Percentiles rank a stretch among this genome's conserved stretches.
These are phyloP conservation scores for Venturia pyrina DNA, from an alignment of 2,329 filamentous ascomycete genomes.

Conservation along the genomic window DNA sequence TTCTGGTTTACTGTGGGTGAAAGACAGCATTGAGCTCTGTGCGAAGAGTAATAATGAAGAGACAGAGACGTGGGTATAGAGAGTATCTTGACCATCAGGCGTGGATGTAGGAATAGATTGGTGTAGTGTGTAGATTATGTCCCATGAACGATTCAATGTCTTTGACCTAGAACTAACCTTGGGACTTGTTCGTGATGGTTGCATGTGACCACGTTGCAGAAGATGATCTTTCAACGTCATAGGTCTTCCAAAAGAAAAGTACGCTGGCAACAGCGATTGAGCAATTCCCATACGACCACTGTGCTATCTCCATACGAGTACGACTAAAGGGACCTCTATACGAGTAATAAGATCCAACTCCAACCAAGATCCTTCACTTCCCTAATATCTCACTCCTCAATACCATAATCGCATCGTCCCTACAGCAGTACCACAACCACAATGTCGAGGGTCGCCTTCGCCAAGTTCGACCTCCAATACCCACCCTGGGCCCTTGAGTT, in stretches of 20 bases:
- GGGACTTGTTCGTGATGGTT: background rate
- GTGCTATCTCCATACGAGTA: too few relatives aligned
- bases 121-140: background rate
- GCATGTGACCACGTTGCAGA: background rate
- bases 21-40: too few relatives aligned
- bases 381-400: too few relatives aligned
- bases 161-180: too few relatives aligned
- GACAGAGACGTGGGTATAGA: too few relatives aligned
- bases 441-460: conserved; percentile 28
- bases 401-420: too few relatives aligned
- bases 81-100: too few relatives aligned
- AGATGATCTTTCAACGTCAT: background rate
- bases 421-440: background rate
- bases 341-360: background rate
- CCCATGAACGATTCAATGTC: background rate
- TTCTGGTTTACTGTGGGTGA: too few relatives aligned
- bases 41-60: too few relatives aligned
- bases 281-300: background rate
- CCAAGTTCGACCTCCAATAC: conserved; percentile 64
- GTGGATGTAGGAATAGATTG: too few relatives aligned
- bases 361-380: background rate
- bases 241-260: background rate
- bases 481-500: conserved; percentile 84
- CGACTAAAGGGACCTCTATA: too few relatives aligned
- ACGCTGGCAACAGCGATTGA: background rate